Evolutionary conservation across 371 early-diverging fungal genomes (phyloP), one percentile per base, ranked within the genome.

Genomic region (Catenaria anguillulae): DNA sequence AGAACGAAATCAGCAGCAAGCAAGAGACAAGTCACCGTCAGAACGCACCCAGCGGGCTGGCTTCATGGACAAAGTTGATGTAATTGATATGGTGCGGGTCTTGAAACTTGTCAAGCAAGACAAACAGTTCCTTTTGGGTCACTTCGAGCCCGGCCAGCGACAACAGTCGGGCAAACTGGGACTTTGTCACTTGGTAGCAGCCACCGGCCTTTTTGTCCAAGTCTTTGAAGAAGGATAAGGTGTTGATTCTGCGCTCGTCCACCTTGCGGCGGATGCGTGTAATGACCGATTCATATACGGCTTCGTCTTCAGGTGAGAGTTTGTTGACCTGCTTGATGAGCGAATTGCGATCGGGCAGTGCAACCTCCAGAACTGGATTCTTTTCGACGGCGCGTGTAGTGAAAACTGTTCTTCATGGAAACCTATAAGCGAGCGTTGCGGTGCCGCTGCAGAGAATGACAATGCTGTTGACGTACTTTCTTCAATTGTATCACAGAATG

Each of bases 211-310:
- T 26, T 54, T 72, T 73, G 65, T 78, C 79, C 60, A 75, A 73
- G 56, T 78, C 79, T 40, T 67, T 69, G 65, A 78, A 77, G 65
- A 76, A 77, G 15, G 72, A 73, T 55, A 73, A 71, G 58, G 75
- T 60, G 65, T 68, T 66, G 17, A 65, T 67, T 34, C 74, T 70
- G 5, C 77, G 63, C 15, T 68, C 62, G 1, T 68, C 36, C n/a
- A 78, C 66, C 31, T 65, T 62, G 24, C 65, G 64, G 48, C 15
- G 6, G 1, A 64, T 19, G 10, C 36, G 40, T 15, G n/a, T 17
- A 26, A 48, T 64, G 15, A 64, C 43, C 2, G 17, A 4, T 19
- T 31, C 23, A 15, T 62, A 64, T 6, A 24, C 10, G 17, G 64
- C 66, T 56, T 76, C 74, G 46, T 76, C 77, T 4, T 58, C 67